Percentiles rank a stretch among this genome's conserved stretches.
Conservation (phyloP, 2,329 filamentous ascomycete genomes). For the Talaromyces sp. region DNA sequence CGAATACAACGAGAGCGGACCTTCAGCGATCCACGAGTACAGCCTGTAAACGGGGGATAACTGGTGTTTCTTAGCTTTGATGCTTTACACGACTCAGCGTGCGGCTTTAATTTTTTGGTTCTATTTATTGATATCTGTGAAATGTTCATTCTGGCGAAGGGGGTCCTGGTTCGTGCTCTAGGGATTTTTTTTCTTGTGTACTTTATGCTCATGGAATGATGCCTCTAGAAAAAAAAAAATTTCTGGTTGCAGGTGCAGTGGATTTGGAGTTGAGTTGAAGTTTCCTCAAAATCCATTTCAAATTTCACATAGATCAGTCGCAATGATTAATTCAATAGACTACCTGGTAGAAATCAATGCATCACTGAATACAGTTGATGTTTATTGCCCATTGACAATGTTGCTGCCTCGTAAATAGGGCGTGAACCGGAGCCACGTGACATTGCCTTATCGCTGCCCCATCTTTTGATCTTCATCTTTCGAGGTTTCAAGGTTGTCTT, state of each 20-base stretch:
- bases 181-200: slow-evolving; percentile 22
- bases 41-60: slow-evolving; percentile 32
- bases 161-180: slow-evolving; percentile 6
- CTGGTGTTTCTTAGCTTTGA: slow-evolving; percentile 6
- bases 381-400: no score
- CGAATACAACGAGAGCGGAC: slow-evolving; percentile 69
- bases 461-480: slow-evolving; percentile 3
- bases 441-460: slow-evolving; percentile 7
- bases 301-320: not conserved
- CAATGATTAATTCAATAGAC: no score
- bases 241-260: slow-evolving; percentile 21
- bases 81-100: slow-evolving; percentile 18
- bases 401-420: not conserved
- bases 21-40: slow-evolving; percentile 64
- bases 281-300: slow-evolving; percentile 2
- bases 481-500: slow-evolving; percentile 2
- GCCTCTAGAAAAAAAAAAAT: slow-evolving; percentile 27
- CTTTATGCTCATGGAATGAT: slow-evolving; percentile 21
- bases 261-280: slow-evolving; percentile 27
- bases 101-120: not conserved
- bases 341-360: no score
- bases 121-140: not conserved
- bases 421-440: not conserved
- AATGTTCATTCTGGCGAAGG: slow-evolving; percentile 13
- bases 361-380: no score